Evolutionary conservation across 495 filamentous ascomycete species (phyloP).

Genomic region (Oleoguttula mirabilis): DNA sequence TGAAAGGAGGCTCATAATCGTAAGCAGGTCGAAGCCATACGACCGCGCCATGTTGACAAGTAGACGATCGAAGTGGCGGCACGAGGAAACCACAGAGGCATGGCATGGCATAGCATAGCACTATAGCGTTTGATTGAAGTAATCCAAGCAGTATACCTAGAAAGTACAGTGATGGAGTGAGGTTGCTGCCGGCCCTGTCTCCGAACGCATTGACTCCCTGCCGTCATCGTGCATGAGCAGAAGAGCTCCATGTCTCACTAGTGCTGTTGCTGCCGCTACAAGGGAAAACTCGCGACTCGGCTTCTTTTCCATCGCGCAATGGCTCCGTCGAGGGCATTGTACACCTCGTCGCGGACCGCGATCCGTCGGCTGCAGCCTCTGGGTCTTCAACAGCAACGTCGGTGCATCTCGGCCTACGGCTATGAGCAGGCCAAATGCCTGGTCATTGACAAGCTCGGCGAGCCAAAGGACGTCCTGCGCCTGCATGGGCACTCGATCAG

Average conservation of each 20-base stretch:
- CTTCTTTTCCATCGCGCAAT: background rate
- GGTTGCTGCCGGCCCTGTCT: background rate
- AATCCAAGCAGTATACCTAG: background rate
- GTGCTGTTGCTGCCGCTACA: background rate
- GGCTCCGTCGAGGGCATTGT: background rate
- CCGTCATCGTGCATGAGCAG: too few species aligned
- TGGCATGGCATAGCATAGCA: background rate
- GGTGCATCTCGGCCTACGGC: conserved; percentile 66
- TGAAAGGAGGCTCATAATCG: too few species aligned
- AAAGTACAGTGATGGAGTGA: background rate
- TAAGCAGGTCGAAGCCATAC: too few species aligned
- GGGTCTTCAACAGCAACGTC: conserved; percentile 17
- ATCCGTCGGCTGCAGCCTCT: conserved; percentile 2
- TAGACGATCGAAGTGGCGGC: too few species aligned
- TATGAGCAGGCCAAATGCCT: conserved; percentile 95
- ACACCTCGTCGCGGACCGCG: background rate
- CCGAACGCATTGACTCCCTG: background rate
- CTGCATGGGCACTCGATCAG: conserved; percentile 33
- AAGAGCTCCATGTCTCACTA: background rate
- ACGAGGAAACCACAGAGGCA: background rate
- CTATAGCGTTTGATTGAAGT: background rate
- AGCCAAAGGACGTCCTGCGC: conserved; percentile 66
- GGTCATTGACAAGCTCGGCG: conserved; percentile 72
- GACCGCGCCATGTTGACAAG: too few species aligned
- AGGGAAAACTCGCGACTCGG: background rate